These are phyloP conservation scores for Arthroderma sp. DNA, from an alignment of 2,329 filamentous ascomycete species.

Conservation along the genomic window DNA sequence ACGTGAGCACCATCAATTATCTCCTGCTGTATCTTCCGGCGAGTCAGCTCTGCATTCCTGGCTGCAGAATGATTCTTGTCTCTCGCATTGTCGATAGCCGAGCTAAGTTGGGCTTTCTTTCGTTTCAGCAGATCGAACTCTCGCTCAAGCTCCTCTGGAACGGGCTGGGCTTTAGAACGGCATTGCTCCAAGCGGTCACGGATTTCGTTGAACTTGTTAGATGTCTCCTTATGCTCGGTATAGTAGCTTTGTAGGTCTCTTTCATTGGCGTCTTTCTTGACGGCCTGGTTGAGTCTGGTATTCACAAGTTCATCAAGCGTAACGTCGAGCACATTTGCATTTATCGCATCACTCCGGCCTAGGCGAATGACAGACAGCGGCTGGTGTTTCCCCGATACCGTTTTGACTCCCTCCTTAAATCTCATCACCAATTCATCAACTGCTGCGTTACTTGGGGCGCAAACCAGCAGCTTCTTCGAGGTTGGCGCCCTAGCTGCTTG, in stretches of 20 bases:
- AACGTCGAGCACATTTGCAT: constrained; percentile 74
- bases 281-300: constrained; percentile 45
- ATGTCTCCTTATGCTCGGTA: constrained; percentile 47
- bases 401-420: constrained; percentile 76
- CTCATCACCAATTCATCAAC: constrained; percentile 92
- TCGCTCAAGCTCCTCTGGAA: constrained; percentile 47
- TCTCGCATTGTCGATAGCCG: constrained; percentile 74
- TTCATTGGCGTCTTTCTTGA: constrained; percentile 29
- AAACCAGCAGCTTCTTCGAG: constrained; percentile 81
- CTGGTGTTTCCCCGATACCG: constrained; percentile 55
- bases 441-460: constrained; percentile 95
- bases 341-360: constrained; percentile 85
- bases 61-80: constrained; percentile 70
- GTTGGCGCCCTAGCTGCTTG: constrained; percentile 23
- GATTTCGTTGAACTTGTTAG: constrained; percentile 55
- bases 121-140: constrained; percentile 68
- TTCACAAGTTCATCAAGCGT: constrained; percentile 87
- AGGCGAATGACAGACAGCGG: constrained; percentile 81
- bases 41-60: constrained; percentile 74
- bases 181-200: constrained; percentile 58
- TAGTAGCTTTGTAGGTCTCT: constrained; percentile 56
- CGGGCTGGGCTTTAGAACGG: constrained; percentile 37
- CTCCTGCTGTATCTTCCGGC: constrained; percentile 74
- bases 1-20: constrained; percentile 85
- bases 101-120: constrained; percentile 62